Evolutionary conservation across 140 eudicot species (phyloP).

Genomic region (Oenanthe javanica): DNA sequence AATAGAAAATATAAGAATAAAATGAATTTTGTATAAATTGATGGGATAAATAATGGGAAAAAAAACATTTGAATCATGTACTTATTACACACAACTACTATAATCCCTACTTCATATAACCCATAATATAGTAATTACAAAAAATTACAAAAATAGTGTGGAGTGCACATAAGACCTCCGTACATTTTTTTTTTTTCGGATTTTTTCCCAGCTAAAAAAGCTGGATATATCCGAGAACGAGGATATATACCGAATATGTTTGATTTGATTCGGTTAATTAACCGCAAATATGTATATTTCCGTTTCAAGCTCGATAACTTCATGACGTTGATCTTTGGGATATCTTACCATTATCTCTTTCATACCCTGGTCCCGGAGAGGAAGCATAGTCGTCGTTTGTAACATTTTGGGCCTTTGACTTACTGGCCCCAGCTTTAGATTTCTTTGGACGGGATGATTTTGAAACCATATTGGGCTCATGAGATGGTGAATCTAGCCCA

Average conservation of each 20-base stretch:
- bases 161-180: background rate
- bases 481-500: background rate
- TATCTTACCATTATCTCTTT: background rate
- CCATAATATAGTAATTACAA: background rate
- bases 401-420: background rate
- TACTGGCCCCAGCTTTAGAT: background rate
- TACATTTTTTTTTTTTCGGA: background rate
- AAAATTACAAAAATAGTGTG: background rate
- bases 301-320: background rate
- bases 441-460: conserved; percentile 1
- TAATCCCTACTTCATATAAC: background rate
- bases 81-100: background rate
- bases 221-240: too few relatives aligned
- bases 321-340: background rate
- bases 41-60: background rate
- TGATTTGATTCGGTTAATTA: background rate
- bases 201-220: too few relatives aligned
- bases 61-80: background rate
- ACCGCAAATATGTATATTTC: too few relatives aligned
- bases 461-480: background rate
- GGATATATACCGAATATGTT: too few relatives aligned
- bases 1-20: background rate
- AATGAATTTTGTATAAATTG: background rate
- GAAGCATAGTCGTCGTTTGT: background rate
- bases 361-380: background rate